Evolutionary conservation across 139 green algal species (phyloP), one percentile per base, ranked within the genome.

Genomic region (Coelastrella sp.): DNA sequence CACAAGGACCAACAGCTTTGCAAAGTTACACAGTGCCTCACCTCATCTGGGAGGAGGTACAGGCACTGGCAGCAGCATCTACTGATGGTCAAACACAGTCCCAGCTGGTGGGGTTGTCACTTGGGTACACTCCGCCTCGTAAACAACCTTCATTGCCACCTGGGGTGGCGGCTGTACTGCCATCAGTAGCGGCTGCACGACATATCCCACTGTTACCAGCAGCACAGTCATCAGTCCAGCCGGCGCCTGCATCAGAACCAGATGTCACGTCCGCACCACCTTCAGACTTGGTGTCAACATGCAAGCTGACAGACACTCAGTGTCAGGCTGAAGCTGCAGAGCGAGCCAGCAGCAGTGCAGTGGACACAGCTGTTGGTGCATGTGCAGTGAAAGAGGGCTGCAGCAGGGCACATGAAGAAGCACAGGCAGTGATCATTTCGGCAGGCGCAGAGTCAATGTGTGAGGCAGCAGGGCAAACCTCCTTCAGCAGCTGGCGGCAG

Each of bases 401-500:
- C n/a, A n/a, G n/a, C n/a, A n/a, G n/a, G n/a, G n/a, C n/a, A n/a
- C n/a, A n/a, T n/a, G n/a, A n/a, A n/a, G n/a, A n/a, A n/a, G n/a
- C n/a, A n/a, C n/a, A n/a, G n/a, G n/a, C n/a, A n/a, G n/a, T n/a
- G n/a, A n/a, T n/a, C n/a, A n/a, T n/a, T n/a, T n/a, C n/a, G n/a
- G n/a, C n/a, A n/a, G n/a, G n/a, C n/a, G n/a, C n/a, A n/a, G n/a
- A n/a, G n/a, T n/a, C n/a, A n/a, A n/a, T n/a, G n/a, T n/a, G n/a
- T n/a, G n/a, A n/a, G n/a, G n/a, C n/a, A n/a, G n/a, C n/a, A n/a
- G n/a, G n/a, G n/a, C n/a, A n/a, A n/a, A n/a, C n/a, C n/a, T n/a
- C n/a, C n/a, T n/a, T n/a, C n/a, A n/a, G n/a, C n/a, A n/a, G 72
- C 30, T 80, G 72, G 72, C 37, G 72, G 45, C 72, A 67, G n/a